A percentile compares a stretch with the other conserved stretches of the same genome.
Conservation (phyloP, 2,329 filamentous ascomycete genomes). For the Apiospora saccharicola region DNA sequence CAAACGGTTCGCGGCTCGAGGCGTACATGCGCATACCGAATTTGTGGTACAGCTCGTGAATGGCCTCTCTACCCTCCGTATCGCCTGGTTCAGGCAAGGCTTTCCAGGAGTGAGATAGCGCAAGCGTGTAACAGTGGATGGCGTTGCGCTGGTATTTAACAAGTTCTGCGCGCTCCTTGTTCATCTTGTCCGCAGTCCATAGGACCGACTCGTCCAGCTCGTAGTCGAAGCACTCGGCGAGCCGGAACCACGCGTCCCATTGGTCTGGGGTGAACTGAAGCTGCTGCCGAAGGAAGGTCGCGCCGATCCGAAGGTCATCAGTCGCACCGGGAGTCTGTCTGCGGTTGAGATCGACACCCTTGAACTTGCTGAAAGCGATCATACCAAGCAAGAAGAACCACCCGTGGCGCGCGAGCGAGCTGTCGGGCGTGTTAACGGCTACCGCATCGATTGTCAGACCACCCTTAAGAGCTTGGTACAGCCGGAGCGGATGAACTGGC, state of each 20-base stretch:
- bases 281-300: slow-evolving; percentile 81
- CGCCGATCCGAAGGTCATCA: slow-evolving; percentile 83
- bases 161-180: slow-evolving; percentile 79
- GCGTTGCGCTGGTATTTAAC: slow-evolving; percentile 79
- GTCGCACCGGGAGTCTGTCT: slow-evolving; percentile 80
- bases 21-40: slow-evolving; percentile 69
- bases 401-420: slow-evolving; percentile 77
- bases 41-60: slow-evolving; percentile 66
- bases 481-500: slow-evolving; percentile 79
- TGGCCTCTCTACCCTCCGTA: slow-evolving; percentile 50
- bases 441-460: slow-evolving; percentile 77
- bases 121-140: slow-evolving; percentile 79
- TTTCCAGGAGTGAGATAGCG: slow-evolving; percentile 62
- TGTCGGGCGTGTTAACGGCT: slow-evolving; percentile 72
- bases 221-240: slow-evolving; percentile 87
- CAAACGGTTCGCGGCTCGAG: slow-evolving; percentile 68
- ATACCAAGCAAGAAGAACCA: slow-evolving; percentile 95
- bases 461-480: slow-evolving; percentile 84
- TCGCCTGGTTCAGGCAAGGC: slow-evolving; percentile 53
- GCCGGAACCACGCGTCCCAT: slow-evolving; percentile 91
- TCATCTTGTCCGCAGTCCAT: slow-evolving; percentile 91
- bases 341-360: slow-evolving; percentile 72
- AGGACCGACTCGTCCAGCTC: slow-evolving; percentile 87
- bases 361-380: slow-evolving; percentile 87
- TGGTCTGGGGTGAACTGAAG: slow-evolving; percentile 81